Evolutionary conservation across 179 eudicot species (phyloP), one percentile per base, ranked within the genome.

Genomic region (Drosera spatulata): DNA sequence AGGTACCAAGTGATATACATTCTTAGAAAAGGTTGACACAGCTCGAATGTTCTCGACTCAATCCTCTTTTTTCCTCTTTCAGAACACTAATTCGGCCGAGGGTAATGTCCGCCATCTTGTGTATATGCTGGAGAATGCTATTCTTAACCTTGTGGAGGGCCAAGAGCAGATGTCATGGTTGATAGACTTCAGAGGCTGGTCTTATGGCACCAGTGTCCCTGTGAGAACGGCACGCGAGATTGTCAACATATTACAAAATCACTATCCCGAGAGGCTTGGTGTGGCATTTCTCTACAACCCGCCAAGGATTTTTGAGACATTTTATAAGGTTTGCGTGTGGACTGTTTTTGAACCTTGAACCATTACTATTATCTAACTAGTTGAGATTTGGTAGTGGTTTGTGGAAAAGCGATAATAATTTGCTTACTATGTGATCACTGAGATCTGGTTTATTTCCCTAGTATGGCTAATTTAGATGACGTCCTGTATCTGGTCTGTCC

Each of bases 101-200:
- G 84, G 71, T 40, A 84, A 89, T 66, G 69, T 87, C 47, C 80
- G 82, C 10, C 82, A 75, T 72, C 75, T 89, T 66, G 88, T 89
- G 6, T 89, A 87, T 65, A 65, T 91, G 85, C 61, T 89, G 71
- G 95, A 89, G 78, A 82, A 71, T 63, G 86, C 93, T 50, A 78
- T 87, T 70, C 69, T 67, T 56, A 71, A 76, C 65, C 75, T 85
- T 56, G 68, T 72, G 8, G 69, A 81, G 41, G 83, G 76, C 61
- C 97, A 85, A 65, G 90, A 85, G 71, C 97, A 90, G 69, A 87
- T 90, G 90, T 78, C 79, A 9, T 90, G 96, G 94, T 63, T 90
- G 64, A 85, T 90, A 59, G 89, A 90, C 74, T 90, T 77, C 64
- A 72, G 87, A 58, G 85, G 81, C 58, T 83, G 80, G 78, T 82